phyloP scores from a whole-genome alignment of 2,329 filamentous ascomycete genomes.

The Colletotrichum sp. region DNA sequence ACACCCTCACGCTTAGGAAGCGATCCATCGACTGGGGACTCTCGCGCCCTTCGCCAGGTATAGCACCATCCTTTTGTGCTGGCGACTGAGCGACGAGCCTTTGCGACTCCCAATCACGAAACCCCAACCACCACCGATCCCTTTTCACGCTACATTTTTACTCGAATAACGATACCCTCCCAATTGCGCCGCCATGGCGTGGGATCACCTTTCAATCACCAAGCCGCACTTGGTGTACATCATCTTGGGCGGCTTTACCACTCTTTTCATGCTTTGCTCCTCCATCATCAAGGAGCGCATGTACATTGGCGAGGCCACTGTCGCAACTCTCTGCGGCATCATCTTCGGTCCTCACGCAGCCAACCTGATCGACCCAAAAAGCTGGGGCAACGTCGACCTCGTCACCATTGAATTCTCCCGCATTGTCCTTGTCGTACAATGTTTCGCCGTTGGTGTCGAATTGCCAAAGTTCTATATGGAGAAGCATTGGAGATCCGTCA shows the following conservation, averaged over 20 bases:
- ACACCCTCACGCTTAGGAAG: slow-evolving; percentile 23
- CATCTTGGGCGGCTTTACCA: slow-evolving; percentile 96
- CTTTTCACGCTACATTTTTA: background rate
- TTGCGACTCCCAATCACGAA: background rate
- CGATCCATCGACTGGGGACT: slow-evolving; percentile 28
- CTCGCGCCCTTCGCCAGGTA: slow-evolving; percentile 24
- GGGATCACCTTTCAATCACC: slow-evolving; percentile 84
- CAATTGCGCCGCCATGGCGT: slow-evolving; percentile 62
- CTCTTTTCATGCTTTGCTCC: slow-evolving; percentile 97
- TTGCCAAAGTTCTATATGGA: slow-evolving; percentile 97
- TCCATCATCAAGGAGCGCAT: slow-evolving; percentile 97
- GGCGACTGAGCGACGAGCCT: slow-evolving; percentile 1
- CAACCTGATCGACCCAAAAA: slow-evolving; percentile 74
- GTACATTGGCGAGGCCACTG: slow-evolving; percentile 98
- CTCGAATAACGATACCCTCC: background rate
- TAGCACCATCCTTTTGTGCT: slow-evolving; percentile 16
- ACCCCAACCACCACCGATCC: background rate
- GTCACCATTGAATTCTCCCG: slow-evolving; percentile 89
- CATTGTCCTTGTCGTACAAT: slow-evolving; percentile 89
- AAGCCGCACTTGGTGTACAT: slow-evolving; percentile 98
- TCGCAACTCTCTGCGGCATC: slow-evolving; percentile 85
- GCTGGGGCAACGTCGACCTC: slow-evolving; percentile 85
- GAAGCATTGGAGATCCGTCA: slow-evolving; percentile 92
- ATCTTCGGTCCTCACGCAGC: slow-evolving; percentile 88
- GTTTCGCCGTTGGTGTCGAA: slow-evolving; percentile 90